These are phyloP conservation scores for Fusarium sp. DNA, from an alignment of 2,329 filamentous ascomycete genomes.

Conservation along the genomic window DNA sequence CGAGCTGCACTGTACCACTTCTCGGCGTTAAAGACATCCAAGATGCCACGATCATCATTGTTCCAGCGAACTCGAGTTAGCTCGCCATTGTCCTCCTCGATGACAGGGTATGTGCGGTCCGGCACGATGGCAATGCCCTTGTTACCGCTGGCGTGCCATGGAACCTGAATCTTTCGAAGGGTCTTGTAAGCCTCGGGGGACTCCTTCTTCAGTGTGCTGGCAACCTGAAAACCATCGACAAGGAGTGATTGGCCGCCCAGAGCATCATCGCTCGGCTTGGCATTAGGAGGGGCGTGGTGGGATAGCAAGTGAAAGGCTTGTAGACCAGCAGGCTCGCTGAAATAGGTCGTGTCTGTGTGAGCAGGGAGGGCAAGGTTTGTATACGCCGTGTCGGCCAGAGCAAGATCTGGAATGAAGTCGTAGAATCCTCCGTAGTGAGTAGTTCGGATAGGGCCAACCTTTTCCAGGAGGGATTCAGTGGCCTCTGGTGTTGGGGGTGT, in stretches of 20 bases:
- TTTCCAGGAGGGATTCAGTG: conserved; percentile 80
- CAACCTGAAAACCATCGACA: conserved; percentile 87
- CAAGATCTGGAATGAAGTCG: conserved; percentile 90
- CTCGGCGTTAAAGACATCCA: conserved; percentile 54
- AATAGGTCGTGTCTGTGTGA: conserved; percentile 97
- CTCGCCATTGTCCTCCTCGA: conserved; percentile 66
- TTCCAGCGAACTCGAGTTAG: conserved; percentile 86
- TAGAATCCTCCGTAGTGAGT: conserved; percentile 88
- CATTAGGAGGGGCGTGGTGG: conserved; percentile 62
- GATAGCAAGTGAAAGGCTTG: conserved; percentile 94
- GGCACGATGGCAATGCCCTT: conserved; percentile 84
- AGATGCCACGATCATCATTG: conserved; percentile 84
- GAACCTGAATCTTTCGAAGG: conserved; percentile 69
- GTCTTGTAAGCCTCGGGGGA: conserved; percentile 67
- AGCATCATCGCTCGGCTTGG: conserved; percentile 47
- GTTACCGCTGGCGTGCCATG: conserved; percentile 91
- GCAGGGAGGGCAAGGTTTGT: conserved; percentile 84
- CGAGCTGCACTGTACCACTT: conserved; percentile 85
- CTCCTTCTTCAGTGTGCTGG: conserved; percentile 66
- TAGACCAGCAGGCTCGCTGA: conserved; percentile 89
- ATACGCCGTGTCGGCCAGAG: conserved; percentile 91
- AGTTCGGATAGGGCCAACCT: conserved; percentile 86
- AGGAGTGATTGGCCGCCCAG: conserved; percentile 83
- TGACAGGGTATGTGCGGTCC: conserved; percentile 75
- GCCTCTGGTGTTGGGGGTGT: conserved; percentile 75